phyloP scores from a whole-genome alignment of 2,329 filamentous ascomycete species.

The Trichophyton schoenleinii region DNA sequence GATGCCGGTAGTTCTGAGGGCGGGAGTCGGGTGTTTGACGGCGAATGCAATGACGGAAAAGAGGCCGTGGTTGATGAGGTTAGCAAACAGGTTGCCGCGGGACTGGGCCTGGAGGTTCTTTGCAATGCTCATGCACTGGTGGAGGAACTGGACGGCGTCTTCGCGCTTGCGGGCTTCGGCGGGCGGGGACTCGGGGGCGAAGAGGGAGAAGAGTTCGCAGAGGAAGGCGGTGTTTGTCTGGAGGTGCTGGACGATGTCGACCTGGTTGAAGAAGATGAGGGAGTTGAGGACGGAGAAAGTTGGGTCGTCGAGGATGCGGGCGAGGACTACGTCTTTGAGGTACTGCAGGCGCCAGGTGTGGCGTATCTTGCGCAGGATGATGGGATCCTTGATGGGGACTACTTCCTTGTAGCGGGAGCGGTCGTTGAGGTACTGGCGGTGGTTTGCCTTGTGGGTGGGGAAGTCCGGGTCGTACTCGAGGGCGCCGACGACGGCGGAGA shows the following conservation, averaged over 20 bases:
- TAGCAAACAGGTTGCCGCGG: slow-evolving; percentile 71
- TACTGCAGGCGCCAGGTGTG: slow-evolving; percentile 94
- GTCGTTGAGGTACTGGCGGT: slow-evolving; percentile 81
- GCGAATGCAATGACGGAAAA: slow-evolving; percentile 86
- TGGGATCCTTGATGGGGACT: slow-evolving; percentile 72
- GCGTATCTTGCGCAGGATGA: slow-evolving; percentile 81
- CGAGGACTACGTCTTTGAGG: slow-evolving; percentile 94
- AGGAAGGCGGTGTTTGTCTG: slow-evolving; percentile 68
- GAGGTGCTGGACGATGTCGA: slow-evolving; percentile 93
- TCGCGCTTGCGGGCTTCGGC: slow-evolving; percentile 62
- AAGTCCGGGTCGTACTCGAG: slow-evolving; percentile 98
- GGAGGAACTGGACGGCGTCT: slow-evolving; percentile 89
- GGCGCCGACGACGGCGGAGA: slow-evolving; percentile 85
- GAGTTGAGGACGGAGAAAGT: slow-evolving; percentile 97
- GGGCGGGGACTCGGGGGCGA: slow-evolving; percentile 47
- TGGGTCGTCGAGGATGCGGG: slow-evolving; percentile 89
- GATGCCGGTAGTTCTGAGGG: slow-evolving; percentile 79
- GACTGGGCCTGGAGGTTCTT: slow-evolving; percentile 84
- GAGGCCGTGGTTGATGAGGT: slow-evolving; percentile 77
- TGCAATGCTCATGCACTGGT: slow-evolving; percentile 86
- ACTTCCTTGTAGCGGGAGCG: slow-evolving; percentile 92
- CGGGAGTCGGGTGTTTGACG: slow-evolving; percentile 68
- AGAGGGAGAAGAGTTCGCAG: slow-evolving; percentile 77
- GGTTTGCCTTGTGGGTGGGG: slow-evolving; percentile 92
- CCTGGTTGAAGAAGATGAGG: slow-evolving; percentile 97